phyloP scores from a whole-genome alignment of 2,329 filamentous ascomycete species.

The Hypocrella siamensis region DNA sequence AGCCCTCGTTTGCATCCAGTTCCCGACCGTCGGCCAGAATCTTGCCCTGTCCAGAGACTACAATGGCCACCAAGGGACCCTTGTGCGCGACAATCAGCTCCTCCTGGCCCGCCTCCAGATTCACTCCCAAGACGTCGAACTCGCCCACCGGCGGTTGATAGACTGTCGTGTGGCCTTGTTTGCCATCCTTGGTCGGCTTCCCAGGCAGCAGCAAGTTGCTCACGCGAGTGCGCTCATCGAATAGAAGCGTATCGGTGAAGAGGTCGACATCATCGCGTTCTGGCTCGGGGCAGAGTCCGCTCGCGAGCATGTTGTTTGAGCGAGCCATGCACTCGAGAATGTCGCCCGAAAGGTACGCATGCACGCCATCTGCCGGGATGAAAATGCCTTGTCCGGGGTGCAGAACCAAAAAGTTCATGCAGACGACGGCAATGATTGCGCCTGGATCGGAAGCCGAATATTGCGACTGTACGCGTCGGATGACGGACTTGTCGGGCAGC shows the following conservation, averaged over 20 bases:
- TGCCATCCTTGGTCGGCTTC: slow-evolving; percentile 31
- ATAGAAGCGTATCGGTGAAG: slow-evolving; percentile 25
- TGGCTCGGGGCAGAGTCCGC: slow-evolving; percentile 54
- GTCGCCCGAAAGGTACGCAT: slow-evolving; percentile 57
- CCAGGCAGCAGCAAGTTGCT: slow-evolving; percentile 39
- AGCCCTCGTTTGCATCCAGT: background rate
- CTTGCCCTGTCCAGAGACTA: slow-evolving; percentile 18
- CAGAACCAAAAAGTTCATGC: slow-evolving; percentile 60
- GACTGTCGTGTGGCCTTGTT: slow-evolving; percentile 42
- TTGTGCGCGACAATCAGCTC: slow-evolving; percentile 24
- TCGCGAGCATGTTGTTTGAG: slow-evolving; percentile 59
- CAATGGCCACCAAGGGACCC: slow-evolving; percentile 7
- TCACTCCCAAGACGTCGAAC: slow-evolving; percentile 51
- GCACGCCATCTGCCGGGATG: slow-evolving; percentile 58
- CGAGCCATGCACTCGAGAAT: slow-evolving; percentile 71
- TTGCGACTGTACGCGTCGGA: slow-evolving; percentile 48
- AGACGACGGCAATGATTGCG: slow-evolving; percentile 50
- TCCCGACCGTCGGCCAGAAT: slow-evolving; percentile 13
- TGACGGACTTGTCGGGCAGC: slow-evolving; percentile 24
- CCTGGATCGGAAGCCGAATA: slow-evolving; percentile 51
- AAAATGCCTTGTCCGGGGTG: slow-evolving; percentile 51
- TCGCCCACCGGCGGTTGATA: slow-evolving; percentile 56
- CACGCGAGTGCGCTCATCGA: slow-evolving; percentile 24
- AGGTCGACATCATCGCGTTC: slow-evolving; percentile 51
- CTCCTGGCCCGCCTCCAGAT: slow-evolving; percentile 37